Conservation (phyloP, 192 early-diverging fungal genomes). For the Coemansia sp. region DNA sequence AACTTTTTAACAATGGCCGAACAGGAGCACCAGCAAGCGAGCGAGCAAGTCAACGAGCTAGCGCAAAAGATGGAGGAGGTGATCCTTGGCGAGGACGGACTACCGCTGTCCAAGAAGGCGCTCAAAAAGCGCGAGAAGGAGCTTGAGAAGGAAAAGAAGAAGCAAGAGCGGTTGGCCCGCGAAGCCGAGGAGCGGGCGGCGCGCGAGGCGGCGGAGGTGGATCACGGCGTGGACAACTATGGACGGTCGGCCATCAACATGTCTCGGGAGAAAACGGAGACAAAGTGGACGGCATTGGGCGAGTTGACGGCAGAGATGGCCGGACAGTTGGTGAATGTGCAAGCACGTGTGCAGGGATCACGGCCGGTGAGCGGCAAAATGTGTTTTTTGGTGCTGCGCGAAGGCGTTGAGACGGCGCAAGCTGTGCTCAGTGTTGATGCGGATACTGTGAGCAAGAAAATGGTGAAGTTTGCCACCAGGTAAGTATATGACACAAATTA, state of each 20-base stretch:
- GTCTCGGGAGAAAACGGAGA: conserved; percentile 73
- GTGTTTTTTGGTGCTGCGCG: conserved; percentile 90
- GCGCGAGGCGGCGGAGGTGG: conserved; percentile 52
- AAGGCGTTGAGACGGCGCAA: conserved; percentile 86
- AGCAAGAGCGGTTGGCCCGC: conserved; percentile 62
- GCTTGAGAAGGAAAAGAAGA: conserved; percentile 77
- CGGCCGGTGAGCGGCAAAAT: conserved; percentile 75
- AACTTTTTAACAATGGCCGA: conserved; percentile 25
- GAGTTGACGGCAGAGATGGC: conserved; percentile 62
- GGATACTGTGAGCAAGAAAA: conserved; percentile 83
- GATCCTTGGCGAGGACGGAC: conserved; percentile 72
- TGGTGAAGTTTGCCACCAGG: conserved; percentile 85
- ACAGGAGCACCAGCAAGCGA: conserved; percentile 11
- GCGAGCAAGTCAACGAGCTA: conserved; percentile 45
- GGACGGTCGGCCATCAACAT: conserved; percentile 87
- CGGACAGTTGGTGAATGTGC: conserved; percentile 78
- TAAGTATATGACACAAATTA: conserved; percentile 29
- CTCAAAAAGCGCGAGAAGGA: conserved; percentile 94
- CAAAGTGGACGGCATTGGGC: conserved; percentile 62
- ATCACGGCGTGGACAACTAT: conserved; percentile 82
- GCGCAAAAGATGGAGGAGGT: conserved; percentile 54
- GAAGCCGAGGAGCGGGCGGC: conserved; percentile 70
- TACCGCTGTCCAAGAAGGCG: conserved; percentile 87
- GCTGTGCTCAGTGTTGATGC: conserved; percentile 75
- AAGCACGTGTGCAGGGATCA: conserved; percentile 88